phyloP scores from a whole-genome alignment of 805 yeast genomes.

The Monosporozyma solicola region DNA sequence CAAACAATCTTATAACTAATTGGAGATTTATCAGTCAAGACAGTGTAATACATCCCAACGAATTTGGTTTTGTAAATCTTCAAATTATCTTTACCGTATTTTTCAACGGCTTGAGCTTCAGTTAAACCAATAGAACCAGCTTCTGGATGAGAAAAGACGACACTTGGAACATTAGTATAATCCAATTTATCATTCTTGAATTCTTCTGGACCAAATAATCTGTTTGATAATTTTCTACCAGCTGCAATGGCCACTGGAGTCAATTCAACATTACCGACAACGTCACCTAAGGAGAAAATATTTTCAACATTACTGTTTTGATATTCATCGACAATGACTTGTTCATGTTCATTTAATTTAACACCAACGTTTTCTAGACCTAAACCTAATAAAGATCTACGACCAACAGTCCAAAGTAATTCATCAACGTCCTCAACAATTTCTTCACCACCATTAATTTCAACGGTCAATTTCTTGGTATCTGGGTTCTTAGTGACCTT shows the following conservation, averaged over 20 bases:
- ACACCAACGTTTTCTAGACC: slow-evolving; percentile 74
- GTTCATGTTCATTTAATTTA: slow-evolving; percentile 47
- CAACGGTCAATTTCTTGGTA: slow-evolving; percentile 42
- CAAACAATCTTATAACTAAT: slow-evolving; percentile 77
- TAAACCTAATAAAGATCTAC: slow-evolving; percentile 65
- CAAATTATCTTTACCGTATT: slow-evolving; percentile 72
- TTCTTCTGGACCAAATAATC: slow-evolving; percentile 74
- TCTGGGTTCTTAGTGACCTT: slow-evolving; percentile 39
- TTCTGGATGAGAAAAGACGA: slow-evolving; percentile 97
- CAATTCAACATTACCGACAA: slow-evolving; percentile 83
- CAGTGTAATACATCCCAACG: slow-evolving; percentile 88
- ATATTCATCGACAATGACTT: slow-evolving; percentile 75
- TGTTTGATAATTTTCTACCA: slow-evolving; percentile 86
- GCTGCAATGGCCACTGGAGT: slow-evolving; percentile 99
- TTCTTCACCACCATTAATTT: slow-evolving; percentile 32
- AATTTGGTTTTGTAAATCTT: slow-evolving; percentile 78
- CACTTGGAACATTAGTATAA: slow-evolving; percentile 82
- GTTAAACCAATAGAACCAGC: slow-evolving; percentile 89
- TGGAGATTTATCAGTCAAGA: slow-evolving; percentile 72
- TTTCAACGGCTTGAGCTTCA: slow-evolving; percentile 64
- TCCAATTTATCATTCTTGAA: slow-evolving; percentile 74
- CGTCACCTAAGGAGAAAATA: slow-evolving; percentile 87
- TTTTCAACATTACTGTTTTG: slow-evolving; percentile 69
- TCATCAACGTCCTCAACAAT: slow-evolving; percentile 66
- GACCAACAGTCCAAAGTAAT: slow-evolving; percentile 90